These are phyloP conservation scores for Ulota crispa DNA, from an alignment of 225 moss, liverwort and hornwort genomes.

Conservation along the genomic window DNA sequence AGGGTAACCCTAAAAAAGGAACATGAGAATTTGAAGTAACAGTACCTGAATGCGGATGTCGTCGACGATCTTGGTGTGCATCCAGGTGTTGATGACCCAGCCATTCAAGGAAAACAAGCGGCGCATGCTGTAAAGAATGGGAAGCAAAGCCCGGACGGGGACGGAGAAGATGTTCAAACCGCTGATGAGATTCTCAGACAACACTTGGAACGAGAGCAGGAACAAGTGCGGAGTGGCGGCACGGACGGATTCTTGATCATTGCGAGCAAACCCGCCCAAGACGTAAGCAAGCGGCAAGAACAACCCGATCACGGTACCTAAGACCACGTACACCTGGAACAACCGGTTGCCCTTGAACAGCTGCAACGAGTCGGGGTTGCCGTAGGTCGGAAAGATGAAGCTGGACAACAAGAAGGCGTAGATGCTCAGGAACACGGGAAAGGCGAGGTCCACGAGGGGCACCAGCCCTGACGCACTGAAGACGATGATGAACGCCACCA, in stretches of 20 bases:
- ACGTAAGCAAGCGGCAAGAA: conserved; percentile 90
- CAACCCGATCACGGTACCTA: conserved; percentile 76
- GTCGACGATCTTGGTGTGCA: conserved; percentile 12
- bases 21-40: no score
- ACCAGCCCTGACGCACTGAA: conserved; percentile 59
- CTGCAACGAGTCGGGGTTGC: conserved; percentile 44
- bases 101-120: conserved; percentile 73
- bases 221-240: conserved; percentile 91
- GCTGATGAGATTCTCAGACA: conserved; percentile 82
- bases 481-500: conserved; percentile 65
- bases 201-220: conserved; percentile 81
- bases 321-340: conserved; percentile 74
- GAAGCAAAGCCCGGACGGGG: conserved; percentile 79
- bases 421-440: conserved; percentile 49
- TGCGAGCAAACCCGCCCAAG: conserved; percentile 83
- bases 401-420: conserved; percentile 49
- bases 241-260: conserved; percentile 69
- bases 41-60: conserved; percentile 47
- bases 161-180: conserved; percentile 83
- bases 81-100: conserved; percentile 57
- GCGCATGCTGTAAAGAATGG: conserved; percentile 77
- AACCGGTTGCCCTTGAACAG: conserved; percentile 73
- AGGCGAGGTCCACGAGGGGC: conserved; percentile 42
- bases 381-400: conserved; percentile 49
- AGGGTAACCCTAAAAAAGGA: neutral